These are phyloP conservation scores for Prunus mongolica DNA, from an alignment of 306 rosid species.

Conservation along the genomic window DNA sequence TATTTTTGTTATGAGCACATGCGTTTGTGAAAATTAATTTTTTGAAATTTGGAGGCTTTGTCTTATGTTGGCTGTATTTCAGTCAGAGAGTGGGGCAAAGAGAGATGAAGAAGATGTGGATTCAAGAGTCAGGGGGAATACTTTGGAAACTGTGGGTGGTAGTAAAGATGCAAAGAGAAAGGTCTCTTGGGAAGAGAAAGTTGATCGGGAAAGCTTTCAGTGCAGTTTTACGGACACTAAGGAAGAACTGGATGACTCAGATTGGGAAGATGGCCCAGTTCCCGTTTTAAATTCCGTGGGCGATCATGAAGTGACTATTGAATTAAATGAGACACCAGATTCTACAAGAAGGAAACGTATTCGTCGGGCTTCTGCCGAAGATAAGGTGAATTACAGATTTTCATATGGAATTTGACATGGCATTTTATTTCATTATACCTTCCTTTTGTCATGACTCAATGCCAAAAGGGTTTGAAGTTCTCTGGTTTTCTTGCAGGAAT, in stretches of 20 bases:
- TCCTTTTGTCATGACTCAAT: slow-evolving; percentile 10
- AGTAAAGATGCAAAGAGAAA: slow-evolving; percentile 32
- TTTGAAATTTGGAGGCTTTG: neutral
- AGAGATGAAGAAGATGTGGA: slow-evolving; percentile 27
- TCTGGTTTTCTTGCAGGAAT: slow-evolving; percentile 41
- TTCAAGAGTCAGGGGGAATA: slow-evolving; percentile 23
- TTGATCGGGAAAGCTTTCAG: slow-evolving; percentile 32
- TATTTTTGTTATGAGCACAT: slow-evolving; percentile 2
- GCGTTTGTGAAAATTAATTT: neutral
- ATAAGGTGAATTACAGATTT: slow-evolving; percentile 53
- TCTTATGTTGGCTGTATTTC: slow-evolving; percentile 10
- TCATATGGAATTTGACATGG: slow-evolving; percentile 12
- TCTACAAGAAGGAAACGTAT: slow-evolving; percentile 45
- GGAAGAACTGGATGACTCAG: slow-evolving; percentile 65
- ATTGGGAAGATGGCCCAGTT: slow-evolving; percentile 88
- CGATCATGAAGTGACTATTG: slow-evolving; percentile 55
- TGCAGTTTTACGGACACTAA: slow-evolving; percentile 23
- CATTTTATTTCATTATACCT: slow-evolving; percentile 22
- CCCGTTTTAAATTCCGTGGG: slow-evolving; percentile 21
- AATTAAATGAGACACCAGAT: slow-evolving; percentile 55
- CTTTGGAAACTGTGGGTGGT: slow-evolving; percentile 40
- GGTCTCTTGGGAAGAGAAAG: slow-evolving; percentile 29
- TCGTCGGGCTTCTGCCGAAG: slow-evolving; percentile 70
- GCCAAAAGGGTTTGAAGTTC: slow-evolving; percentile 6
- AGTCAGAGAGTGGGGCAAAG: slow-evolving; percentile 40